A percentile compares a stretch with the other conserved stretches of the same genome.
These are phyloP conservation scores for Omphalotus guepiniiformis DNA, from an alignment of 768 basidiomycete genomes.

Conservation along the genomic window DNA sequence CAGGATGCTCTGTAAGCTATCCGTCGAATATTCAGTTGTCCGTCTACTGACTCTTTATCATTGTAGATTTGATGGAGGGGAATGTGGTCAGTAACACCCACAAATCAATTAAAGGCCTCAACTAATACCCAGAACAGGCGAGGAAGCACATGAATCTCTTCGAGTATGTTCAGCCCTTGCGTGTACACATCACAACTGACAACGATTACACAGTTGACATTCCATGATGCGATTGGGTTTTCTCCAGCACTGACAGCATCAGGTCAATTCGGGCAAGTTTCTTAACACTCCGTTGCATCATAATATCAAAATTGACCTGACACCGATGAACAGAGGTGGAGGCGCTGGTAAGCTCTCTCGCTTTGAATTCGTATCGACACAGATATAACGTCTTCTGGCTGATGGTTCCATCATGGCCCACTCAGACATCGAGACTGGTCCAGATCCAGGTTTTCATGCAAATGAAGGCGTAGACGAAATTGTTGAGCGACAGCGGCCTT, in stretches of 20 bases:
- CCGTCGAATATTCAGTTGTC: too few relatives aligned
- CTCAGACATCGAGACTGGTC: conserved; percentile 26
- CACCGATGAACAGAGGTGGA: conserved; percentile 18
- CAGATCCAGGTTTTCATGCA: conserved; percentile 29
- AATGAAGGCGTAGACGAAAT: conserved; percentile 30
- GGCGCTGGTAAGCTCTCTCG: too few relatives aligned
- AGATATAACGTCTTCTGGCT: too few relatives aligned
- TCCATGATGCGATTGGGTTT: conserved; percentile 43
- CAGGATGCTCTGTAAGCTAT: too few relatives aligned
- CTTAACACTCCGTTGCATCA: conserved; percentile 5
- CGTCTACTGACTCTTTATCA: too few relatives aligned
- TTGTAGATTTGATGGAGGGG: conserved; percentile 25
- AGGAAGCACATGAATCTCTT: conserved; percentile 28
- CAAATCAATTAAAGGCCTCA: background rate
- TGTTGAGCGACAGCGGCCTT: conserved; percentile 21
- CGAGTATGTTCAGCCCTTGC: too few relatives aligned
- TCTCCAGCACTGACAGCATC: too few relatives aligned
- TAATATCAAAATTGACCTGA: background rate
- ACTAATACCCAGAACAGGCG: too few relatives aligned
- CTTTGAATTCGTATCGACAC: too few relatives aligned
- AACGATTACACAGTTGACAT: too few relatives aligned
- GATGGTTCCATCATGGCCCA: conserved; percentile 37
- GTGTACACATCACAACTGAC: too few relatives aligned
- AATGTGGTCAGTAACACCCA: conserved; percentile 18
- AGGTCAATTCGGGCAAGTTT: too few relatives aligned